These are phyloP conservation scores for Vaucheria bursata DNA, from an alignment of 352 stramenopile genomes.

Conservation along the genomic window DNA sequence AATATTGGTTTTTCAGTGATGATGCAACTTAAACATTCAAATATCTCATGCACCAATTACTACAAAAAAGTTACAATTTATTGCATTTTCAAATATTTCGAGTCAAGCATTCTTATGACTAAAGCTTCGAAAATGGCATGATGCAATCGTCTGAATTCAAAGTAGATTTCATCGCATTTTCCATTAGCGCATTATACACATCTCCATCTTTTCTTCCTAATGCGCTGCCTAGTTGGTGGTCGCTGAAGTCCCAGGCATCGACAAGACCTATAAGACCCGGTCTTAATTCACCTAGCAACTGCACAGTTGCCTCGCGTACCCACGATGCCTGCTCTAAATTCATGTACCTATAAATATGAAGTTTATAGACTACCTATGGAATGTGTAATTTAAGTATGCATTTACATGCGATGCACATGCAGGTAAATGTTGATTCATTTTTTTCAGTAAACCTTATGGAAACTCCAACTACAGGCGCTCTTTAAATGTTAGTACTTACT, in stretches of 20 bases:
- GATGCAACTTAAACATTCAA: no score
- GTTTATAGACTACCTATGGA: slow-evolving; percentile 28
- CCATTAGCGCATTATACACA: slow-evolving; percentile 37
- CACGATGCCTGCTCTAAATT: slow-evolving; percentile 36
- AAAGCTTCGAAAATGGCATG: no score
- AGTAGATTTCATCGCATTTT: not conserved
- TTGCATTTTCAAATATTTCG: no score
- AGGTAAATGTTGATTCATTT: not conserved
- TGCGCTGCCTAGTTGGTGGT: slow-evolving; percentile 37
- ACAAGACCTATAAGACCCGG: slow-evolving; percentile 49
- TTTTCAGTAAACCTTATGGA: not conserved
- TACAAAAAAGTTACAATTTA: no score
- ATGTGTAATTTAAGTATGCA: slow-evolving; percentile 17
- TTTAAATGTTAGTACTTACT: not conserved
- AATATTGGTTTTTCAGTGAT: no score
- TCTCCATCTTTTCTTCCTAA: slow-evolving; percentile 42
- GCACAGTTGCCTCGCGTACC: slow-evolving; percentile 34
- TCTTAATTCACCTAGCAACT: slow-evolving; percentile 41
- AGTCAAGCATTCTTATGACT: no score
- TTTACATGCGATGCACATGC: not conserved
- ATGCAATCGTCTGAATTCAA: slow-evolving; percentile 1
- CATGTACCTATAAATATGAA: slow-evolving; percentile 27
- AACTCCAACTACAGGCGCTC: no score
- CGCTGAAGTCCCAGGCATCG: slow-evolving; percentile 42
- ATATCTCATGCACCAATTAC: no score